Conservation (phyloP, 768 basidiomycete species). For the Xerocomus spinulosus region DNA sequence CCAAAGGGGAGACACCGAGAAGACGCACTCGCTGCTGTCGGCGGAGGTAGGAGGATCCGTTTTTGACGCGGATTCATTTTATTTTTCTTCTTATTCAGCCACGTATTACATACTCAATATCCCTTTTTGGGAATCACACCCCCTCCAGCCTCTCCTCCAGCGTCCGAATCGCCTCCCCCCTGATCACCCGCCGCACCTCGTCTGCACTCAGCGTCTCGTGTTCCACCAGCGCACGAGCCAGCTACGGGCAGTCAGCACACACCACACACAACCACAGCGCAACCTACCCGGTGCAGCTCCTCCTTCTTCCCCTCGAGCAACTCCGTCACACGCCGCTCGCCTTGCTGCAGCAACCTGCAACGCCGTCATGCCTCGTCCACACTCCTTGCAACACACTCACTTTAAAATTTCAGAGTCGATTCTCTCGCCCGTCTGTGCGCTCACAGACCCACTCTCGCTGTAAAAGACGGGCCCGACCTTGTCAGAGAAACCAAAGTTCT, state of each 20-base stretch:
- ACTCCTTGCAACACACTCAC: slow-evolving; percentile 40
- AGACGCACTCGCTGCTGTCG: slow-evolving; percentile 31
- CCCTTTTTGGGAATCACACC: neutral
- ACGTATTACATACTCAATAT: neutral
- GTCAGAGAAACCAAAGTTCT: slow-evolving; percentile 76
- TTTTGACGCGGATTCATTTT: too few species aligned
- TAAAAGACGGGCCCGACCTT: slow-evolving; percentile 82
- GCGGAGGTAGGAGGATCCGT: slow-evolving; percentile 48
- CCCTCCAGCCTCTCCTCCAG: slow-evolving; percentile 50
- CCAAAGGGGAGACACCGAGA: neutral
- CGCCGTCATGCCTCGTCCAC: neutral
- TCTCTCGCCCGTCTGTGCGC: slow-evolving; percentile 70
- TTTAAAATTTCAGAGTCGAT: slow-evolving; percentile 85
- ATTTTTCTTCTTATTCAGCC: slow-evolving; percentile 8
- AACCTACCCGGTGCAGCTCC: slow-evolving; percentile 68
- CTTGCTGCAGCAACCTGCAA: slow-evolving; percentile 58
- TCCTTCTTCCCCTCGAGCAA: slow-evolving; percentile 63
- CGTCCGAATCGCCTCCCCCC: slow-evolving; percentile 72
- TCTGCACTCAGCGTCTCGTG: slow-evolving; percentile 88
- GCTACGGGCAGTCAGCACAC: slow-evolving; percentile 37
- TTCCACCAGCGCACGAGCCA: slow-evolving; percentile 89
- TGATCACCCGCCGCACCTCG: slow-evolving; percentile 83
- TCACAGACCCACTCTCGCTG: slow-evolving; percentile 66
- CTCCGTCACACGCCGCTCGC: slow-evolving; percentile 59
- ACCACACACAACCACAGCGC: neutral